These are phyloP conservation scores for Taiwanofungus camphoratus DNA, from an alignment of 1,284 basidiomycete species.

Conservation along the genomic window DNA sequence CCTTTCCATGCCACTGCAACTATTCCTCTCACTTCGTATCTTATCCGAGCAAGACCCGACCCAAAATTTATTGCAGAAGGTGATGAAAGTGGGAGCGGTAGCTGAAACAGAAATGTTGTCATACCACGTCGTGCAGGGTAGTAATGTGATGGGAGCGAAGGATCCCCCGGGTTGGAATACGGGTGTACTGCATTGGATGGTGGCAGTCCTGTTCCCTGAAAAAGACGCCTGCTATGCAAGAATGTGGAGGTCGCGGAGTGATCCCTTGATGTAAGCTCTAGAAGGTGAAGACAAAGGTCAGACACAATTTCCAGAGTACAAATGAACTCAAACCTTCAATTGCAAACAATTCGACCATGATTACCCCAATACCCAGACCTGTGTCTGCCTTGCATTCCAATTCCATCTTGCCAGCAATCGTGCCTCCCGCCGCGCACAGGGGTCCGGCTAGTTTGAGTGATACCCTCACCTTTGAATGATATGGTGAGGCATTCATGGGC, in stretches of 20 bases:
- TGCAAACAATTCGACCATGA: conserved; percentile 70
- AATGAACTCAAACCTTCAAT: conserved; percentile 63
- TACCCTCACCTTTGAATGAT: conserved; percentile 71
- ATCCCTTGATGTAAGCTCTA: conserved; percentile 69
- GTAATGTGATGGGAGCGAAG: conserved; percentile 54
- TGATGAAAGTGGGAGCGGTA: conserved; percentile 57
- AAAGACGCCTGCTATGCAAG: conserved; percentile 58
- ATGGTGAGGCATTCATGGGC: conserved; percentile 71
- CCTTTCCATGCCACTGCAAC: conserved; percentile 69
- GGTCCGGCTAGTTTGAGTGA: conserved; percentile 51
- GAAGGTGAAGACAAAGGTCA: too few species aligned
- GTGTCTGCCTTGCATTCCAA: conserved; percentile 70
- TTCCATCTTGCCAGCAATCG: conserved; percentile 68
- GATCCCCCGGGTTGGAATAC: conserved; percentile 46
- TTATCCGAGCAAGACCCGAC: conserved; percentile 55
- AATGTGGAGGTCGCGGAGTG: conserved; percentile 75
- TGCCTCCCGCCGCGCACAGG: conserved; percentile 55
- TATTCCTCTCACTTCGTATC: conserved; percentile 66
- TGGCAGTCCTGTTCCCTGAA: conserved; percentile 73
- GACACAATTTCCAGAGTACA: too few species aligned
- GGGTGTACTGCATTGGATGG: conserved; percentile 73
- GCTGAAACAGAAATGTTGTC: conserved; percentile 69
- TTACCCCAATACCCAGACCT: conserved; percentile 62
- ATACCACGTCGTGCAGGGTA: conserved; percentile 62
- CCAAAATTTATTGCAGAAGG: conserved; percentile 69